Evolutionary conservation across 148 eudicot genomes (phyloP), one percentile per base, ranked within the genome.

Genomic region (Vaccinium myrtillus): DNA sequence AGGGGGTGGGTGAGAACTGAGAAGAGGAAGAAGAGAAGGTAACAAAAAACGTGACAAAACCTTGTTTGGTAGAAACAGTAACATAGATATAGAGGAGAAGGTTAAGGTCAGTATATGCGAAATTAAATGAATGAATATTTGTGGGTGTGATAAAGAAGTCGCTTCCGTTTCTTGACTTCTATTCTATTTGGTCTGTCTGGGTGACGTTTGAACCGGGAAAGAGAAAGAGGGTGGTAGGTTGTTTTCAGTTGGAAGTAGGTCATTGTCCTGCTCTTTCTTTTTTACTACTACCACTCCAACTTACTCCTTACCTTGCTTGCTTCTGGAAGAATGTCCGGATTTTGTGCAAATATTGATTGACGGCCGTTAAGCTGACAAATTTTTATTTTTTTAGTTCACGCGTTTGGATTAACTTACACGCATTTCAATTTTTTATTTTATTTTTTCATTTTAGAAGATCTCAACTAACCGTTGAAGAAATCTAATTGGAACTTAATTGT

Each of bases 161-260:
- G 67, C 8, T 51, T 69, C n/a, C 25, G 25, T 21, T 21, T 7
- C 51, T 4, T 15, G 75, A 69, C 6, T 69, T 27, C 18, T 23
- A 61, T n/a, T 43, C 46, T 43, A 43, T 43, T 43, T 4, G 0
- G 46, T 43, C 6, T 65, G 71, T 10, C 71, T 8, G 23, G n/a
- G 11, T 63, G 36, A 23, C 55, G 63, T 43, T 15, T 58, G 63
- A 58, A 58, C n/a, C 0, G 15, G n/a, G n/a, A 58, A 3, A 58
- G 63, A 19, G 19, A 58, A 3, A 58, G n/a, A 58, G 19, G 46
- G 46, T 43, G 46, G 46, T 4, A 43, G 46, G 46, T 43, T 43
- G 5, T 43, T 91, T 87, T 91, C 93, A 55, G 98, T 92, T 94
- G 93, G 93, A 78, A 43, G 90, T 86, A 88, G 88, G 90, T 89